These are phyloP conservation scores for Peribolospora baueri DNA, from an alignment of 768 basidiomycete species.

Conservation along the genomic window DNA sequence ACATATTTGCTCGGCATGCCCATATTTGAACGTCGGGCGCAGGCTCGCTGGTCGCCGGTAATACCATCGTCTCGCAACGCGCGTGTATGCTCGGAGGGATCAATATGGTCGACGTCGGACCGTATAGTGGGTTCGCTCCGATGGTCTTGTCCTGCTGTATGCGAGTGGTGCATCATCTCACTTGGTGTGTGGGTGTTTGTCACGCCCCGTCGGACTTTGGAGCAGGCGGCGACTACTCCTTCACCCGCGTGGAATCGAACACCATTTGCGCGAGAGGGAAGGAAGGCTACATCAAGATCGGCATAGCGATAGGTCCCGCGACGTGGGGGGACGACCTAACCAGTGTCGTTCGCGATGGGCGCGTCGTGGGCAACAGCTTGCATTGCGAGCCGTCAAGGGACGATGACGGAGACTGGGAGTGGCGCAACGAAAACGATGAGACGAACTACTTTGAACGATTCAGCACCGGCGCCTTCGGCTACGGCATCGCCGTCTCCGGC, in stretches of 20 bases:
- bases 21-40: slow-evolving; percentile 12
- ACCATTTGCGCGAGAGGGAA: slow-evolving; percentile 5
- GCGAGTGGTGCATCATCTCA: too few species aligned
- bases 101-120: slow-evolving; percentile 12
- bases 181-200: too few species aligned
- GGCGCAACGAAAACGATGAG: too few species aligned
- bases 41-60: slow-evolving; percentile 8
- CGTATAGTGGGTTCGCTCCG: not conserved
- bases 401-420: too few species aligned
- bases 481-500: too few species aligned
- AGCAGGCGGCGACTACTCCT: slow-evolving; percentile 6
- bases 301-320: slow-evolving; percentile 13
- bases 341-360: too few species aligned
- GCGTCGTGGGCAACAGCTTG: too few species aligned
- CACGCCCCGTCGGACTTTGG: too few species aligned
- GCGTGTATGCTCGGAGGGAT: slow-evolving; percentile 8
- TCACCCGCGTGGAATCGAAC: slow-evolving; percentile 13
- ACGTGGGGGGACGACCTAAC: slow-evolving; percentile 6
- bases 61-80: slow-evolving; percentile 9
- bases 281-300: slow-evolving; percentile 14
- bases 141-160: too few species aligned
- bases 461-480: too few species aligned
- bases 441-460: too few species aligned
- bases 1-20: slow-evolving; percentile 8
- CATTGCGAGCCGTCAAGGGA: too few species aligned